Evolutionary conservation across 2,329 filamentous ascomycete species (phyloP).

Genomic region (Fusarium sp.): DNA sequence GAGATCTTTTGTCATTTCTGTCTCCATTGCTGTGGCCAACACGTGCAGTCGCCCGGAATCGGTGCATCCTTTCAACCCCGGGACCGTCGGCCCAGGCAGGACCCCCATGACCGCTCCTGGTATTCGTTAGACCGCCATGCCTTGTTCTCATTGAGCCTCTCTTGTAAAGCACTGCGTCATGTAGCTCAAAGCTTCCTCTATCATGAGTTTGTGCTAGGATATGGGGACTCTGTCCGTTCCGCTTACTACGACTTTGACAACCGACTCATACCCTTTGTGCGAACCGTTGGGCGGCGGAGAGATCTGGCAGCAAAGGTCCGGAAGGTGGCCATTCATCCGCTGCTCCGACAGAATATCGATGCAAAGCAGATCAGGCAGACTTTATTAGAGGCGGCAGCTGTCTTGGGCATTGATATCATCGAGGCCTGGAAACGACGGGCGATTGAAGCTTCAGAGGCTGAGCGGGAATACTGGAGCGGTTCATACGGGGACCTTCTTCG

Average conservation of each 20-base stretch:
- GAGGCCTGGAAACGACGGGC: background rate
- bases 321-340: background rate
- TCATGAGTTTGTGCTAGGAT: background rate
- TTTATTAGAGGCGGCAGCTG: background rate
- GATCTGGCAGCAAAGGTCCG: background rate
- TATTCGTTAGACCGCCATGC: background rate
- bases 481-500: background rate
- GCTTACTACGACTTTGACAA: background rate
- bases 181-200: background rate
- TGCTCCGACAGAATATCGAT: background rate
- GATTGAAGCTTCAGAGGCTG: background rate
- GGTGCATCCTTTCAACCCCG: background rate
- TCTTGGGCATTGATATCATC: background rate
- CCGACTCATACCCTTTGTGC: background rate
- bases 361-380: background rate
- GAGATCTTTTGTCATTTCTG: background rate
- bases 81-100: background rate
- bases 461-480: background rate
- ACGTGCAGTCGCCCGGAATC: background rate
- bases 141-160: background rate
- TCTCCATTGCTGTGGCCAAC: background rate
- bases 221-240: too few relatives aligned
- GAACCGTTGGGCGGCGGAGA: background rate
- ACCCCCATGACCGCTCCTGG: background rate
- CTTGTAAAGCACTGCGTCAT: background rate